These are phyloP conservation scores for Logfia minima DNA, from an alignment of 129 eudicot species.

Conservation along the genomic window DNA sequence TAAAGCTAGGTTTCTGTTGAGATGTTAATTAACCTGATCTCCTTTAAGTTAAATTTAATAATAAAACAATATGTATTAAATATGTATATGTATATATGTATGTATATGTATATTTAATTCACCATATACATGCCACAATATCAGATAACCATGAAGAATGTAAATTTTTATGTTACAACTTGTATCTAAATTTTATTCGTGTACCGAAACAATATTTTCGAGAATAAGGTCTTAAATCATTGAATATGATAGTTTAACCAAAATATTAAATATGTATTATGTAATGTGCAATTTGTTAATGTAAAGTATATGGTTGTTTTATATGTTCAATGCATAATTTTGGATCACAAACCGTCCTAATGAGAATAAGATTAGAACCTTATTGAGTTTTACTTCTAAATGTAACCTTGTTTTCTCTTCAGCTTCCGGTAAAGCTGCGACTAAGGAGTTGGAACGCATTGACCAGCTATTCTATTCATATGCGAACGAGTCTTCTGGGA, in stretches of 20 bases:
- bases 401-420: slow-evolving; percentile 18
- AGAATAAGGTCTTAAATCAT: too few relatives aligned
- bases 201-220: background rate
- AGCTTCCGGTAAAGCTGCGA: slow-evolving; percentile 90
- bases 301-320: background rate
- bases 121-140: background rate
- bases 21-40: background rate
- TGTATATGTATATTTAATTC: too few relatives aligned
- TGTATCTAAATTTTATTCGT: background rate
- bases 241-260: background rate
- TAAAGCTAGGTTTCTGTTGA: slow-evolving; percentile 6
- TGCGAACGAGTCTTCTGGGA: slow-evolving; percentile 56
- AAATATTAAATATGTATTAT: background rate
- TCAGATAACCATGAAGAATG: background rate
- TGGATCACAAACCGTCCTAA: background rate
- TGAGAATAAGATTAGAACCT: slow-evolving; percentile 3
- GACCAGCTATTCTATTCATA: slow-evolving; percentile 78
- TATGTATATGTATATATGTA: background rate
- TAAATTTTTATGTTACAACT: background rate
- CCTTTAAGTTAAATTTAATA: too few relatives aligned
- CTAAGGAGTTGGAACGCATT: slow-evolving; percentile 79
- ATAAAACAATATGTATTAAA: too few relatives aligned
- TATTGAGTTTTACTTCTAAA: slow-evolving; percentile 18
- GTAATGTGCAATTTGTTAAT: background rate
- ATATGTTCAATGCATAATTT: background rate